Evolutionary conservation across 1,284 basidiomycete species (phyloP), one percentile per base, ranked within the genome.

Genomic region (Ceratobasidium sp.): DNA sequence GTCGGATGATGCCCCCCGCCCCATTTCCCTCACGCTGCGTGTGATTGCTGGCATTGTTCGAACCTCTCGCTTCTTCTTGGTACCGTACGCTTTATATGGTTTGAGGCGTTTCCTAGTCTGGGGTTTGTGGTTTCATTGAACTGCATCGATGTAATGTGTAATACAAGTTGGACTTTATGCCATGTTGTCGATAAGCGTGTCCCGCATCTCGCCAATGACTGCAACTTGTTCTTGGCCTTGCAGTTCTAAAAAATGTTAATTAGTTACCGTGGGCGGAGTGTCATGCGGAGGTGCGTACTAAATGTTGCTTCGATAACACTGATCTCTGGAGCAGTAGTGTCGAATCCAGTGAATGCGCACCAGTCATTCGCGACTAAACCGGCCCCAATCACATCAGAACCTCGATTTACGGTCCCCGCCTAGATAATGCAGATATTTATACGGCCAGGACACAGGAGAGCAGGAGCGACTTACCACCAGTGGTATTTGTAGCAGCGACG

Each of bases 341-440:
- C 96, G 53, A 97, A 86, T 51, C 96, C 96, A 37, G 94, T 95
- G 83, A 99, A 99, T 19, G 98, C 97, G 84, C 93, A 95, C 95
- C 96, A 99, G 83, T 99, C 96, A 81, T 99, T 99, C 76, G 98
- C 98, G 74, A 99, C 94, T 64, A 99, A 86, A 29, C 98, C 98
- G 7, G 97, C 98, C 63, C 98, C 98, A 79, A 99, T 92, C 54
- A 99, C 94, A 80, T 98, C 96, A 63, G 95, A 98, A 80, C 97
- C 97, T 80, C 98, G 92, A 84, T 99, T 99, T 73, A 99, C 95
- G 4, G 98, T 98, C 46, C 98, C 97, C 53, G 98, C 95, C 93
- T 95, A 77, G 29, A 16, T 37, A 29, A 5, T 41, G 54, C 39
- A 69, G 19, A 64, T 29, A n/a, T 27, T 4, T 24, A 31, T 1